Base-by-base conservation (phyloP, 768 basidiomycete species). In the Pleurotus ostreatus region DNA sequence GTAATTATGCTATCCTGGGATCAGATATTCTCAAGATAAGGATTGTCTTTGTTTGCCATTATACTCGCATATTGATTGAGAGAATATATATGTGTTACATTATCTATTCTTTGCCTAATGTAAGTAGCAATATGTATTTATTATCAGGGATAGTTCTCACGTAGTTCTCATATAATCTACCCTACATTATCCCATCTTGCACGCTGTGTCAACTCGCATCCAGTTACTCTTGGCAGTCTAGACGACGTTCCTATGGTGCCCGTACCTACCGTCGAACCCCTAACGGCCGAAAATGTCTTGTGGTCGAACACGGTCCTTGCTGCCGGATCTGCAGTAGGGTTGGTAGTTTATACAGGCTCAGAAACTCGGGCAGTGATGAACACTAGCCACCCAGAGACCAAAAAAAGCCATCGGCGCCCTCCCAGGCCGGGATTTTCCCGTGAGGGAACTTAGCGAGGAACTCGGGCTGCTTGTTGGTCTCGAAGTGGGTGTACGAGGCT, bases 311-410 rank as follows among this genome's bases (percentile, higher is more conserved):
- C 97, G 0, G 97, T 99, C 2, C 80, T 99, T 26, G 96, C 97
- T 16, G 93, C 97, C 0, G 97, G 96, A 1, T 88, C 88, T 20
- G 94, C 92, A 0, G 82, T 98, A 39, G 94, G 95, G 2, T 86
- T 98, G 55, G 86, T 99, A 18, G 79, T 97, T 2, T 99, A 98
- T 68, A 98, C 97, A 2, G 97, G 97, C 0, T 72, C 86, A 0
- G 95, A 99, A 69, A 98, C 96, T 5, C 78, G 97, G 55, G 97
- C 97, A 1, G 96, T 98, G 20, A 94, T 99, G 93, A 99, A 99
- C 62, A 99, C 97, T 3, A 94, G 92, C 62, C 94, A 96, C 71
- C 95, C 97, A 0, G 88, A 87, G 62, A 98, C 95, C 1, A 99
- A 99, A 69, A 83, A 78, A 92, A 82, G 55, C 93, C 93, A 69